phyloP scores from a whole-genome alignment of 2,329 filamentous ascomycete species.

The Cercospora sp. region DNA sequence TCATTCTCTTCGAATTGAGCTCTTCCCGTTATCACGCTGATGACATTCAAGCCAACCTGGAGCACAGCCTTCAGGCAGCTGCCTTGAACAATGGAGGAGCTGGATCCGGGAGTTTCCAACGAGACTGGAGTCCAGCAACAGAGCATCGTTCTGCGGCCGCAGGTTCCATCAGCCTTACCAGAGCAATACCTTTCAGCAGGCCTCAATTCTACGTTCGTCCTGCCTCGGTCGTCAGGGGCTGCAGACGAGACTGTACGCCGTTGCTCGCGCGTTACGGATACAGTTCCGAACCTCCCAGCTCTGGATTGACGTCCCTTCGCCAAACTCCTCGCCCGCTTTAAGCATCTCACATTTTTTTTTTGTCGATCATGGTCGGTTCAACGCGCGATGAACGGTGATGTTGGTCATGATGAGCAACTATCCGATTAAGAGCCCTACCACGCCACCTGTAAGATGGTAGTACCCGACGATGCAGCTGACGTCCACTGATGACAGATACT shows the following conservation, averaged over 20 bases:
- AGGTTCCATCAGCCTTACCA: not conserved
- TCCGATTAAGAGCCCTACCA: not conserved
- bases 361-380: not conserved
- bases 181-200: not conserved
- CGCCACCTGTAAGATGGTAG: not conserved
- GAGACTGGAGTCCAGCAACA: not conserved
- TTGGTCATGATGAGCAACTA: not conserved
- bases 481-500: not conserved
- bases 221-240: not conserved
- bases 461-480: not conserved
- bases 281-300: not conserved
- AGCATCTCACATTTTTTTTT: not conserved
- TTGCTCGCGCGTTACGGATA: not conserved
- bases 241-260: not conserved
- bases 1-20: not conserved
- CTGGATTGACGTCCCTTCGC: not conserved
- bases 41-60: not conserved
- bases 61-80: not conserved
- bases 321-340: not conserved
- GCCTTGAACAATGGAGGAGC: not conserved
- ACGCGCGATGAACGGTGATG: not conserved
- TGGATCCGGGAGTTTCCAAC: not conserved
- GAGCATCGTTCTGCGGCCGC: not conserved
- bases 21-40: not conserved
- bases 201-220: not conserved